Conservation (phyloP, 805 yeast species). For the Candida insectalens region DNA sequence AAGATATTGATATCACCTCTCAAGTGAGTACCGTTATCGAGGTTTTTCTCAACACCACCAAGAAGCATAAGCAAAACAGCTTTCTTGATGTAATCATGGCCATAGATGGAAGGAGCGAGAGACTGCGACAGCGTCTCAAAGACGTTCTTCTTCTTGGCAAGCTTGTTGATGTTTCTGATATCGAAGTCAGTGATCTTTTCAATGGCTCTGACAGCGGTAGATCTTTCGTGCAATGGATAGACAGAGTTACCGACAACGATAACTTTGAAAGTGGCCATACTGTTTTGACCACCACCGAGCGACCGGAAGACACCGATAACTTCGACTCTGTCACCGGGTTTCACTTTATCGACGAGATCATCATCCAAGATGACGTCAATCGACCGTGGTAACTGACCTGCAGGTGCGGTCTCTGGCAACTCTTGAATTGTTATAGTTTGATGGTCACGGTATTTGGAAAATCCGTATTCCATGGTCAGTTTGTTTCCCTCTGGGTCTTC, state of each 20-base stretch:
- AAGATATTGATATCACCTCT: constrained; percentile 95
- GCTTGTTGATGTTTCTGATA: constrained; percentile 73
- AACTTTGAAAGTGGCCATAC: constrained; percentile 64
- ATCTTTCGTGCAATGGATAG: constrained; percentile 80
- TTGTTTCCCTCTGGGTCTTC: constrained; percentile 90
- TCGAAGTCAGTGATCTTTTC: constrained; percentile 73
- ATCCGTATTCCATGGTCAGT: constrained; percentile 84
- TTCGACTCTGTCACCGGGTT: constrained; percentile 95
- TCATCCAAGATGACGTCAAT: constrained; percentile 90
- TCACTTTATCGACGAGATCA: constrained; percentile 82
- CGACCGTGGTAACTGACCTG: constrained; percentile 93
- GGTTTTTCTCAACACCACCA: constrained; percentile 91
- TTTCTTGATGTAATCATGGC: constrained; percentile 82
- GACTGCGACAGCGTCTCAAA: constrained; percentile 77
- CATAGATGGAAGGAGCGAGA: constrained; percentile 92
- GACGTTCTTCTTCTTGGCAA: constrained; percentile 60
- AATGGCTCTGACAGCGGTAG: constrained; percentile 55
- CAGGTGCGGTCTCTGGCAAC: constrained; percentile 96
- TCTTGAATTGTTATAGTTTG: constrained; percentile 92
- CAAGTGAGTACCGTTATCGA: constrained; percentile 90
- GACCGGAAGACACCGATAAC: constrained; percentile 91
- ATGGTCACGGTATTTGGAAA: constrained; percentile 85
- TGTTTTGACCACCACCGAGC: constrained; percentile 63
- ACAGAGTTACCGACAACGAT: constrained; percentile 84
- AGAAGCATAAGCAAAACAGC: constrained; percentile 85